phyloP scores from a whole-genome alignment of 108 stramenopile genomes.

The Schizochytrium sp. region DNA sequence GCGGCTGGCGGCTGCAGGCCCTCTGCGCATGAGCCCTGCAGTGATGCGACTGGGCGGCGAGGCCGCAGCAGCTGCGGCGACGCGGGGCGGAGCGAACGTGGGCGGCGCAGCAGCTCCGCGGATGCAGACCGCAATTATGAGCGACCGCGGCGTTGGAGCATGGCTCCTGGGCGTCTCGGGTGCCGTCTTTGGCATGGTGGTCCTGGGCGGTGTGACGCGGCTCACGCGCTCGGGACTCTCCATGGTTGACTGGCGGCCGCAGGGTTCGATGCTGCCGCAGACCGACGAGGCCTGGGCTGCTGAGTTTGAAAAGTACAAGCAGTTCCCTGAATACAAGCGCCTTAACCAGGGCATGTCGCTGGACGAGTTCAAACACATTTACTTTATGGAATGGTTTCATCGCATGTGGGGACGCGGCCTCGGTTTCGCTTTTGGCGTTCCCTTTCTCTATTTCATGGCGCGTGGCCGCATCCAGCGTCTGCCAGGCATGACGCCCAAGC shows the following conservation, averaged over 20 bases:
- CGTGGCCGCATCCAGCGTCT: conserved; percentile 23
- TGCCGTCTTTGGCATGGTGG: conserved; percentile 87
- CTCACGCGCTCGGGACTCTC: conserved; percentile 86
- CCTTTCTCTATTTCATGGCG: conserved; percentile 75
- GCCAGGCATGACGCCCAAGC: conserved; percentile 32
- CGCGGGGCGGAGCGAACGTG: no score
- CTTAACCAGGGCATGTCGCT: conserved; percentile 68
- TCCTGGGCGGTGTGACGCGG: conserved; percentile 91
- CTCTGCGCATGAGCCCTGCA: no score
- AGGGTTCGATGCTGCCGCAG: conserved; percentile 68
- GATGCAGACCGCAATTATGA: background rate
- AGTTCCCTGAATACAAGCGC: conserved; percentile 74
- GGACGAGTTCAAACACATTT: conserved; percentile 97
- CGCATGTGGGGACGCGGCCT: conserved; percentile 89
- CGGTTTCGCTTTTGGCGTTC: conserved; percentile 73
- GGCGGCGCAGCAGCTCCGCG: no score
- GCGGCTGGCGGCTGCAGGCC: no score
- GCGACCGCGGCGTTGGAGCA: conserved; percentile 48
- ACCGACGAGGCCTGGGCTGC: conserved; percentile 73
- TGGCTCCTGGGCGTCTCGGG: conserved; percentile 82
- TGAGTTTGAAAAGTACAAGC: conserved; percentile 93
- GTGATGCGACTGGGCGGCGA: no score
- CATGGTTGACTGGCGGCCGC: conserved; percentile 94
- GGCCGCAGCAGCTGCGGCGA: no score
- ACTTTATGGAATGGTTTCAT: conserved; percentile 96